Base-by-base conservation (phyloP, 2,329 filamentous ascomycete species). In the Stachybotrys chartarum region DNA sequence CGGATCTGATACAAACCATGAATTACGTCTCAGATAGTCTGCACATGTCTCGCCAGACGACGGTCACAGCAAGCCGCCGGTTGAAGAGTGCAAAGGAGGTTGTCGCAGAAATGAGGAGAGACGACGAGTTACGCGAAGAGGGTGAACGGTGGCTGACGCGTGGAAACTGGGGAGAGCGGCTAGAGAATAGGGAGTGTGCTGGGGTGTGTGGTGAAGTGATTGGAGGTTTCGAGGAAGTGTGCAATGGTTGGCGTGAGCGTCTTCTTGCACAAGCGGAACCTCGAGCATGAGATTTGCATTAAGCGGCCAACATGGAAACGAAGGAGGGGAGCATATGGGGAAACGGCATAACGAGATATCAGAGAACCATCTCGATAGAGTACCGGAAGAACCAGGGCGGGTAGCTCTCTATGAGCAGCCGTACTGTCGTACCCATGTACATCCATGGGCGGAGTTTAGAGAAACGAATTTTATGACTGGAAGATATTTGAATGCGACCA, bases 11-110 rank as follows among this genome's bases (percentile, higher is more conserved):
- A 8, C 83, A 90, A 64, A 90, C 90, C 7, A 81, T 99, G 50
- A 91, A 90, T 63, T 88, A 91, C 61, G 78, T 99, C 5, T 91
- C 90, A 7, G 94, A 99, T 69, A 92, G 90, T 4, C 78, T 99
- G 39, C 93, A 97, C 71, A 96, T 97, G 87, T 91, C 88, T 35
- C 86, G 91, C 12, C 93, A 97, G 71, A 88, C 90, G 1, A 94
- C 90, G 0, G 88, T 85, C 3, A 87, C 88, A 10, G 94, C 93
- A 1, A 86, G 87, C 3, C 80, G 94, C 55, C 83, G 91, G 49
- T 75, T 99, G 53, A 87, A 88, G 62, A 89, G 85, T 42, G 91
- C 90, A 7, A 89, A 87, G 63, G 92, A 96, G 68, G 83, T 96
- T 58, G 87, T 97, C 1, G 83, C 86, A 2, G 93, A 97, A 64